Base-by-base conservation (phyloP, 305 asterid species). In the Rubia tinctorum region DNA sequence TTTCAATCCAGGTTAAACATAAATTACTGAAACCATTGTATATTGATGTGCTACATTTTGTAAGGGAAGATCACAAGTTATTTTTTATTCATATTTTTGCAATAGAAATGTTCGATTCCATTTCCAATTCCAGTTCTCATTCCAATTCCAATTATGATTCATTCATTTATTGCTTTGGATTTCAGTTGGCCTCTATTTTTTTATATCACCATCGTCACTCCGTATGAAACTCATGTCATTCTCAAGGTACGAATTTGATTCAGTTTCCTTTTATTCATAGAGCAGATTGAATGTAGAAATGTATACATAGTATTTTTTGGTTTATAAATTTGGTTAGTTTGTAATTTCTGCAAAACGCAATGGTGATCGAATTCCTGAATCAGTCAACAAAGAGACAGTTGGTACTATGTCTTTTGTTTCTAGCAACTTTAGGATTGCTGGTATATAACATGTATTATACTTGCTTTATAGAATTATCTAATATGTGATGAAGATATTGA, bases 331-430 rank as follows among this genome's bases (percentile, higher is more conserved):
- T 30, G 37, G 37, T 30, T 30, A 30, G 37, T 30, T 30, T 30
- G 37, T 30, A 30, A 30, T 30, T 3, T 30, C 37, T 30, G 37
- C 3, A 78, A 95, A 95, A 85, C 95, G 96, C 76, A 84, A 90
- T 53, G 96, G 98, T 78, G 99, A 98, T 61, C 98, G 99, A 77
- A 89, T 92, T 78, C 92, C 99, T 66, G 98, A 97, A 84, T 95
- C 99, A 75, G 85, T 92, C 86, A 95, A 97, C 98, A 95, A 92
- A 83, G 92, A 92, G n/a, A 92, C 98, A 96, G 99, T 95, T 82
- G 86, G 67, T 83, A 75, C 81, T 59, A 58, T 80, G 61, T 73
- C 72, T 11, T 55, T 75, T 44, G 40, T 20, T 59, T 71, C 56
- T 71, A 75, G 67, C 75, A 69, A 64, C 69, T 70, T 71, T 76